Percentiles rank a stretch among this genome's conserved stretches.
These are phyloP conservation scores for Sporothrix pseudoabietina DNA, from an alignment of 2,329 filamentous ascomycete species.

Conservation along the genomic window DNA sequence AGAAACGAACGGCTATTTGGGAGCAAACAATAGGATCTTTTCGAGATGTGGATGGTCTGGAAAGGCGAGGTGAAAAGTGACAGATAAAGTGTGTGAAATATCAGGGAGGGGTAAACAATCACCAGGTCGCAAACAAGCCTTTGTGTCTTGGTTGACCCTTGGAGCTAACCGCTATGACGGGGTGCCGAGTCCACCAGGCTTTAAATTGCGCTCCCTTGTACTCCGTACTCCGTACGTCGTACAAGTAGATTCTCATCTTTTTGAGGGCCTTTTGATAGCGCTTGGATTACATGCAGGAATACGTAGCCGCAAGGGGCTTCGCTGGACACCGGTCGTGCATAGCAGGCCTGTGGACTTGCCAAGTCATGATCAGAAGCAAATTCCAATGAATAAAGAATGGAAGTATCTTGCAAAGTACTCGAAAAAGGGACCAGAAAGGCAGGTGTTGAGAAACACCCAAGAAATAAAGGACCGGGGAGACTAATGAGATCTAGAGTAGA, in stretches of 20 bases:
- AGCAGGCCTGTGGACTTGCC: neutral
- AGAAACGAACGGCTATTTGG: neutral
- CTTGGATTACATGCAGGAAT: neutral
- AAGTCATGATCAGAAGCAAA: slow-evolving; percentile 18
- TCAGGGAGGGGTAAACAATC: slow-evolving; percentile 17
- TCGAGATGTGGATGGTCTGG: neutral
- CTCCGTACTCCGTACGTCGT: too few species aligned
- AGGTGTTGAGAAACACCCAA: neutral
- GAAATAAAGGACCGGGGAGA: neutral
- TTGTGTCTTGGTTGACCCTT: slow-evolving; percentile 19
- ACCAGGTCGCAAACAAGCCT: neutral
- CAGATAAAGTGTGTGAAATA: neutral
- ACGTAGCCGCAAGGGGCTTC: neutral
- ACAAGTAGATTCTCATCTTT: neutral
- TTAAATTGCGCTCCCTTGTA: neutral
- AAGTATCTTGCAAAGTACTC: neutral
- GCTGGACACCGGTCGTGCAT: neutral
- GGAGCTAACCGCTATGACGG: neutral
- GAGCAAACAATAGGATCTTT: neutral
- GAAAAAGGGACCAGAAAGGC: neutral
- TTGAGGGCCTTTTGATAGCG: neutral
- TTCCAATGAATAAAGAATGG: neutral
- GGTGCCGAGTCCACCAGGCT: neutral
- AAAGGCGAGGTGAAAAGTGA: neutral
- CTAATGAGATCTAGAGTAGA: neutral